Conservation (phyloP, 352 stramenopile genomes). For the Blastocystis hominis region DNA sequence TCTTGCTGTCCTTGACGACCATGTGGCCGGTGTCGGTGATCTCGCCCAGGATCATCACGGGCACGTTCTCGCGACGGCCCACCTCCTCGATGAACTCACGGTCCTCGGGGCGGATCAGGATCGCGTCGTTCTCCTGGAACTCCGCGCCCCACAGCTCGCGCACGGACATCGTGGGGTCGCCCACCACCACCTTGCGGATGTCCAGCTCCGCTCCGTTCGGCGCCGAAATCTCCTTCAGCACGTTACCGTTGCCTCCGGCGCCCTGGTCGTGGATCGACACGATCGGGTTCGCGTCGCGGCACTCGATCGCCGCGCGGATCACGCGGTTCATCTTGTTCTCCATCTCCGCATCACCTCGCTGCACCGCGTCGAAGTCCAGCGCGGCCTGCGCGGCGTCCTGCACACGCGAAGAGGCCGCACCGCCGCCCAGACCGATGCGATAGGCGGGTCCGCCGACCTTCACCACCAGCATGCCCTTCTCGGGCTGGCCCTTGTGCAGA, state of each 20-base stretch:
- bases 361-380: slow-evolving; percentile 96
- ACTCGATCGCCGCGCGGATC: slow-evolving; percentile 90
- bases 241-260: slow-evolving; percentile 95
- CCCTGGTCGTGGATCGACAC: slow-evolving; percentile 97
- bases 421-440: slow-evolving; percentile 94
- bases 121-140: slow-evolving; percentile 97
- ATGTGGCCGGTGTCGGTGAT: slow-evolving; percentile 87
- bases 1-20: slow-evolving; percentile 85
- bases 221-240: slow-evolving; percentile 98
- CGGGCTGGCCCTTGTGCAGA: slow-evolving; percentile 82
- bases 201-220: slow-evolving; percentile 85
- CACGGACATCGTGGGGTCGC: slow-evolving; percentile 90
- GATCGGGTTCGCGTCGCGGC: slow-evolving; percentile 92
- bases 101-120: slow-evolving; percentile 81
- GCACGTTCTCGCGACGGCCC: slow-evolving; percentile 88
- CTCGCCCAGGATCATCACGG: slow-evolving; percentile 82
- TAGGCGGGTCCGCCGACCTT: slow-evolving; percentile 95
- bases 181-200: slow-evolving; percentile 83
- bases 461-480: slow-evolving; percentile 88
- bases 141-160: slow-evolving; percentile 97
- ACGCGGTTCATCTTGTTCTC: slow-evolving; percentile 98
- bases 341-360: slow-evolving; percentile 98
- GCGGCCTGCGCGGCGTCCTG: slow-evolving; percentile 81
- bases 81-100: slow-evolving; percentile 83
- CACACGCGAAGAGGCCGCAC: slow-evolving; percentile 87